phyloP scores from a whole-genome alignment of 1,284 basidiomycete genomes.

The Pholiota adiposa region DNA sequence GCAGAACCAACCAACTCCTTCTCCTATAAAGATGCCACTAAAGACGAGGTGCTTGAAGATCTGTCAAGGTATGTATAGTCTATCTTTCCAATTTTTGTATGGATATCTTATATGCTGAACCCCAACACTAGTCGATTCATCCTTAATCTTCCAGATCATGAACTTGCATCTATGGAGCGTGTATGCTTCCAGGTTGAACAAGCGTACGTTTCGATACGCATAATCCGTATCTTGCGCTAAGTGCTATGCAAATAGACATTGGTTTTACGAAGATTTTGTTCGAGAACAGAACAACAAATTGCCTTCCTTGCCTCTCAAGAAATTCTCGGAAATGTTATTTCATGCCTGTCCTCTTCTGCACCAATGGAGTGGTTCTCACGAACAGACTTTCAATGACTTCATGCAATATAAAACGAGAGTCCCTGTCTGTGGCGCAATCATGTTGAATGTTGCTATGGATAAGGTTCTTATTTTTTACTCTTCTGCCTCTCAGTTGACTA shows the following conservation, averaged over 20 bases:
- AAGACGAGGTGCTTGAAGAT: constrained; percentile 87
- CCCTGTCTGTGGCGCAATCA: constrained; percentile 98
- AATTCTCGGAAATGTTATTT: constrained; percentile 95
- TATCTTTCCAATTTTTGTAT: constrained; percentile 6
- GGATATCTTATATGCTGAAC: not conserved
- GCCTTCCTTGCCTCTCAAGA: constrained; percentile 88
- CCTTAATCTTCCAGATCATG: constrained; percentile 93
- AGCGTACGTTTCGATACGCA: constrained; percentile 66
- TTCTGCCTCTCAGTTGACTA: constrained; percentile 2
- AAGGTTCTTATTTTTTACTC: constrained; percentile 60
- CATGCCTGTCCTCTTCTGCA: constrained; percentile 80
- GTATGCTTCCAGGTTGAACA: constrained; percentile 99
- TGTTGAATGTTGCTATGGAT: constrained; percentile 90
- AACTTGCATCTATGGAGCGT: constrained; percentile 89
- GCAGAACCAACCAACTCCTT: constrained; percentile 53
- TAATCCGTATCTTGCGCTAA: constrained; percentile 13
- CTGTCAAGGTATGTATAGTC: constrained; percentile 68
- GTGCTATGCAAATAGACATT: constrained; percentile 69
- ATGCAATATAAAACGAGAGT: constrained; percentile 98
- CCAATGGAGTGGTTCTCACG: constrained; percentile 81
- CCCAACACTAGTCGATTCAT: constrained; percentile 80
- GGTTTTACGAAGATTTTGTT: constrained; percentile 99
- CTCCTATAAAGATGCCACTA: constrained; percentile 66
- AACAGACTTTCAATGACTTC: constrained; percentile 81
- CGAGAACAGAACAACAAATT: constrained; percentile 89